Conservation (phyloP, 164 flowering plant species). For the Macadamia integrifolia region DNA sequence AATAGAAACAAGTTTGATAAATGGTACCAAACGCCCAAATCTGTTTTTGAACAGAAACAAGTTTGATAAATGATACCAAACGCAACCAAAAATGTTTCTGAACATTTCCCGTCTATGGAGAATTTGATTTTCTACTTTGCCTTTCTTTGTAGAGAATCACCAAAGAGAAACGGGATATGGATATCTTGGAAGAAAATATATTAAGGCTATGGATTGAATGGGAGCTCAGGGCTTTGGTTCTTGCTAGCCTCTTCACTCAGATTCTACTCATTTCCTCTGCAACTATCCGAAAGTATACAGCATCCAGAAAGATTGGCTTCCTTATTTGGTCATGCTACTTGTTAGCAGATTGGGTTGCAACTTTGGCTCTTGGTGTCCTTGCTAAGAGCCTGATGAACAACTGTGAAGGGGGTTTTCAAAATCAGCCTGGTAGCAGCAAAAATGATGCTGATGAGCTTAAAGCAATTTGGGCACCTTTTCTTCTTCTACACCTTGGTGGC, state of each 20-base stretch:
- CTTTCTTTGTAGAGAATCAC: no score
- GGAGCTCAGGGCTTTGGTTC: constrained; percentile 1
- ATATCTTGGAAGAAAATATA: background rate
- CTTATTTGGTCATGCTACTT: constrained; percentile 21
- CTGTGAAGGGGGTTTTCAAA: background rate
- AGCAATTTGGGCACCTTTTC: constrained; percentile 3
- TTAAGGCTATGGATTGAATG: background rate
- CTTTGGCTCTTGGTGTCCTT: constrained; percentile 6
- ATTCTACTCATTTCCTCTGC: background rate
- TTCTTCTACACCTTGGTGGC: background rate
- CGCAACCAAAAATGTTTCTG: no score
- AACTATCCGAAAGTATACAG: background rate
- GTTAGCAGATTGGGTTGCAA: constrained; percentile 16
- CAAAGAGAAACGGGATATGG: background rate
- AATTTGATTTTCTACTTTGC: no score
- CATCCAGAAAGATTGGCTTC: background rate
- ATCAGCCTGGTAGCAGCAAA: background rate
- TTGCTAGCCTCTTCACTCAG: background rate
- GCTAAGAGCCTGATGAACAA: background rate
- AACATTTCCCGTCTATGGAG: no score
- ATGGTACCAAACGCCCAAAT: no score
- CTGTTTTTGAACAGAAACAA: no score
- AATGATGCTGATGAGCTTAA: background rate
- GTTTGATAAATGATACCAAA: no score
- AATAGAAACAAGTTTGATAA: no score